These are phyloP conservation scores for Amanita muscaria DNA, from an alignment of 768 basidiomycete species.

Conservation along the genomic window DNA sequence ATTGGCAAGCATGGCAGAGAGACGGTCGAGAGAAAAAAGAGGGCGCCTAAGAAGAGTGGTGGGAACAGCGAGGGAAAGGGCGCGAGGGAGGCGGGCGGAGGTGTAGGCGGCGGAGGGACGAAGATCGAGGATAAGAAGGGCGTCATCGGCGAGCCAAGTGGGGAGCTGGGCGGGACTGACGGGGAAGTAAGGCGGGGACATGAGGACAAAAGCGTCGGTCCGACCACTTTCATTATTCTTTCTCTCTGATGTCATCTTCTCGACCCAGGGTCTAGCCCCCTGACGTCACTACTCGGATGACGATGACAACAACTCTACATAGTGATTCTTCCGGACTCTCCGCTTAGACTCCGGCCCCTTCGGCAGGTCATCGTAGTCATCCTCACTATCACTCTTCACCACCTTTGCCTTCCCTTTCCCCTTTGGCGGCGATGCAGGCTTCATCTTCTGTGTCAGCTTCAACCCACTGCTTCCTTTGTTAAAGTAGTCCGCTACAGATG, in stretches of 20 bases:
- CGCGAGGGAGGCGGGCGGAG: slow-evolving; percentile 52
- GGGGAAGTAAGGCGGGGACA: slow-evolving; percentile 16
- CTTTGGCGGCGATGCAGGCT: slow-evolving; percentile 45
- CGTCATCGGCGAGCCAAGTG: slow-evolving; percentile 24
- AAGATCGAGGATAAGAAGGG: slow-evolving; percentile 75
- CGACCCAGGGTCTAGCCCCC: not conserved
- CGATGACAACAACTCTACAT: slow-evolving; percentile 50
- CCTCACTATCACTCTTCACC: slow-evolving; percentile 35
- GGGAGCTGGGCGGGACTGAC: slow-evolving; percentile 21
- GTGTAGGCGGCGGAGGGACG: slow-evolving; percentile 72
- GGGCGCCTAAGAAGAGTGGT: slow-evolving; percentile 92
- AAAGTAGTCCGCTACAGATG: slow-evolving; percentile 54
- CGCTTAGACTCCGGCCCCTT: slow-evolving; percentile 32
- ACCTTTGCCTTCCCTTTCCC: slow-evolving; percentile 33
- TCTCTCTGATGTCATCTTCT: slow-evolving; percentile 4
- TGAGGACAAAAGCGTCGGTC: not conserved
- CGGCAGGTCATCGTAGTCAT: slow-evolving; percentile 33
- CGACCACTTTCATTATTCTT: not conserved
- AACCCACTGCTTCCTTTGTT: slow-evolving; percentile 35
- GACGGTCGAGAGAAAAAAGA: slow-evolving; percentile 68
- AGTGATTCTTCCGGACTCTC: slow-evolving; percentile 47
- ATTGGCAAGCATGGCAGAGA: slow-evolving; percentile 75
- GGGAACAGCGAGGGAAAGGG: slow-evolving; percentile 84
- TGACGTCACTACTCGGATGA: slow-evolving; percentile 23
- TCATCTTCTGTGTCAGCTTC: slow-evolving; percentile 53